Conservation (phyloP, 495 filamentous ascomycete species). For the Aspergillus diversus region DNA sequence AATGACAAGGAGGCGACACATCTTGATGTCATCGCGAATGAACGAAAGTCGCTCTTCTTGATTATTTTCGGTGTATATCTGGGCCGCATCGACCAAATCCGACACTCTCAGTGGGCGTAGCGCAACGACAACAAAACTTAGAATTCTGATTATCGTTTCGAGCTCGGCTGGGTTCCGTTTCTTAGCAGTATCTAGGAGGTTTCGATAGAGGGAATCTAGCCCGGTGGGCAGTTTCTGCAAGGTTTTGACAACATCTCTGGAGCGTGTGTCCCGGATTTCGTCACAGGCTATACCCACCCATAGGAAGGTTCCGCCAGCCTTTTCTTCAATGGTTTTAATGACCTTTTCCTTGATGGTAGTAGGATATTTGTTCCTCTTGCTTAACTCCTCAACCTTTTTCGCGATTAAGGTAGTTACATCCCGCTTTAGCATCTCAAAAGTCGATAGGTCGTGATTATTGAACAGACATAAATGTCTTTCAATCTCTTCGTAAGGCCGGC, state of each 20-base stretch:
- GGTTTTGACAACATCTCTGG: conserved; percentile 20
- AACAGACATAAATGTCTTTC: conserved; percentile 20
- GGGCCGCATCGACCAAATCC: conserved; percentile 22
- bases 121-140: conserved; percentile 20
- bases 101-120: conserved; percentile 18
- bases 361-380: conserved; percentile 25
- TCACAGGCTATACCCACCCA: conserved; percentile 33
- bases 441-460: conserved; percentile 20
- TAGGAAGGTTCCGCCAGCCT: conserved; percentile 35
- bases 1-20: background rate
- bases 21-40: conserved; percentile 14
- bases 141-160: conserved; percentile 14
- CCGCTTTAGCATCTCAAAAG: conserved; percentile 18
- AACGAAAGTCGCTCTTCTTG: background rate
- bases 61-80: conserved; percentile 12
- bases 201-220: conserved; percentile 25
- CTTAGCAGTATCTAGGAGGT: conserved; percentile 23
- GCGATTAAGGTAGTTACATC: conserved; percentile 29
- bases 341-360: conserved; percentile 18
- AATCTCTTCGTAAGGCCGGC: conserved; percentile 31
- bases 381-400: conserved; percentile 24
- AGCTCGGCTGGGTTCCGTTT: conserved; percentile 9
- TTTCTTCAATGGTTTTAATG: conserved; percentile 25
- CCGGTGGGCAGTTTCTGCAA: conserved; percentile 21
- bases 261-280: conserved; percentile 16